Base-by-base conservation (phyloP, 345 rosid genomes). In the Corchorus capsularis region DNA sequence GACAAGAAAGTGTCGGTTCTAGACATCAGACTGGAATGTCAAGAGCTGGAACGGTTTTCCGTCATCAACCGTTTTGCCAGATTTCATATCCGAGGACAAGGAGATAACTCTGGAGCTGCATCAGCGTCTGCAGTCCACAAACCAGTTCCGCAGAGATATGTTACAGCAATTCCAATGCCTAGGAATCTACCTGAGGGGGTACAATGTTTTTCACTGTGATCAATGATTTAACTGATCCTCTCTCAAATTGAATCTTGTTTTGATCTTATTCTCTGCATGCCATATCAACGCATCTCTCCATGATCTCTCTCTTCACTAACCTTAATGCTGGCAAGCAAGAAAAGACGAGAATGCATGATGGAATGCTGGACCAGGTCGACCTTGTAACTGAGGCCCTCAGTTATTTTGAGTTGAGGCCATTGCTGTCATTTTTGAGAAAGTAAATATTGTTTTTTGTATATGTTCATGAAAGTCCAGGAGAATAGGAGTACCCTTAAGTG, bases 21-120 rank as follows among this genome's bases (percentile, higher is more conserved):
- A 39, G 93, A 91, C 79, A 49, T 93, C 79, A 83, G 82, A 81
- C 77, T 88, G 77, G 98, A 93, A 85, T 86, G 83, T 52, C 91
- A 88, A 77, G 98, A 93, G 62, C 55, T 91, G 82, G 98, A 91
- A 80, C 88, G 84, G 77, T 87, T 83, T 83, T 82, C 91, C 37
- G 88, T 91, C 78, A 90, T 91, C 75, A 93, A 93, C 81, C 93
- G 98, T 9, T 93, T 93, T 78, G 96, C 98, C n/a, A 90, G 82
- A 88, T 93, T 90, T 78, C 98, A 93, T 80, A 83, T 82, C 73
- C 87, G 90, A 73, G 89, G 78, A 34, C 91, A 79, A 70, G 82
- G 79, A 62, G 89, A 80, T 77, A 35, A 64, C 43, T 60, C 87
- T 17, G 89, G 81, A 75, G 77, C 71, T 43, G 72, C 83, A n/a